Evolutionary conservation across 2,329 filamentous ascomycete species (phyloP).

Genomic region (Lomentospora prolificans): DNA sequence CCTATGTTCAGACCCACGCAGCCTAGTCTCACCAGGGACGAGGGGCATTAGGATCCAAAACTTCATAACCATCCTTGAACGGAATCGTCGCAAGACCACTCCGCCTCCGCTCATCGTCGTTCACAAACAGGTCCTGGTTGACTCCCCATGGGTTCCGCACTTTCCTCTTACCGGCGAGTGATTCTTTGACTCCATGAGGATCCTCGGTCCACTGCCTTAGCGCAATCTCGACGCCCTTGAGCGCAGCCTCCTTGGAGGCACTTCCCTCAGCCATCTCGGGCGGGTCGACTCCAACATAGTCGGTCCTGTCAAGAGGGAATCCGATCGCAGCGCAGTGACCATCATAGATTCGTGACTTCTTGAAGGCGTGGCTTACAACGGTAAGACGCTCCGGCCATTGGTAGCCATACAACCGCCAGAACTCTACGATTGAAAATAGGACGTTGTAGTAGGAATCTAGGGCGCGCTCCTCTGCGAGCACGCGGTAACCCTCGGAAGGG

Average conservation of each 20-base stretch:
- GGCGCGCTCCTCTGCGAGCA: constrained; percentile 59
- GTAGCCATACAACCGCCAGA: constrained; percentile 38
- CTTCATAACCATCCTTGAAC: constrained; percentile 25
- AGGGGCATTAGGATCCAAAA: constrained; percentile 25
- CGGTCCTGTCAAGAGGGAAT: constrained; percentile 33
- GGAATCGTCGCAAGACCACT: constrained; percentile 28
- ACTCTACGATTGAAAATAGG: constrained; percentile 57
- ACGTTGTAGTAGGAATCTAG: constrained; percentile 84
- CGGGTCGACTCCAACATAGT: constrained; percentile 57
- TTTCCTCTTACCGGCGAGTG: constrained; percentile 36
- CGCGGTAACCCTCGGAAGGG: constrained; percentile 17
- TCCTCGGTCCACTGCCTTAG: constrained; percentile 40
- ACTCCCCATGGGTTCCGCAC: constrained; percentile 39
- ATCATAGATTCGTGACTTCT: constrained; percentile 50
- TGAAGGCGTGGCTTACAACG: constrained; percentile 62
- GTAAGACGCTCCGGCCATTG: constrained; percentile 49
- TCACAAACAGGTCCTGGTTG: constrained; percentile 33
- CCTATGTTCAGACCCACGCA: too few species aligned
- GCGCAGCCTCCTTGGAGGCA: constrained; percentile 26
- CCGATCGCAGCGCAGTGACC: constrained; percentile 56
- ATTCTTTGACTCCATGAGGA: constrained; percentile 38
- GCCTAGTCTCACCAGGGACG: constrained; percentile 28
- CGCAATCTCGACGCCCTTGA: constrained; percentile 31
- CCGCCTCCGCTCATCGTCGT: constrained; percentile 19
- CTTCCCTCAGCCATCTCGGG: constrained; percentile 28